Conservation (phyloP, 1,284 basidiomycete species). For the Bondarzewia mesenterica region DNA sequence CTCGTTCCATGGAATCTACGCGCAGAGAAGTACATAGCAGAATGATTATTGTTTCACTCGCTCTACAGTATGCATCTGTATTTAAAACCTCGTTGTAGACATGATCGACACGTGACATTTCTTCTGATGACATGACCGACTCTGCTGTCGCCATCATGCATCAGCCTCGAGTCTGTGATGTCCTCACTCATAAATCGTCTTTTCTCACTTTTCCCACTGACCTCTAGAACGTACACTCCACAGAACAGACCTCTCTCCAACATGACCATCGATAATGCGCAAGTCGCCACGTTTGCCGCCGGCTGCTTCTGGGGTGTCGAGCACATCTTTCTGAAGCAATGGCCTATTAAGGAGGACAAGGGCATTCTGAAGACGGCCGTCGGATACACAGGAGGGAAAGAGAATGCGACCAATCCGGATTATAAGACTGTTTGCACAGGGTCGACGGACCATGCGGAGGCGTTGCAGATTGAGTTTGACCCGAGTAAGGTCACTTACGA, state of each 20-base stretch:
- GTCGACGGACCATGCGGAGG: conserved; percentile 85
- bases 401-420: conserved; percentile 42
- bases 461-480: conserved; percentile 82
- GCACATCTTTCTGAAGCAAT: conserved; percentile 81
- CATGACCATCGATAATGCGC: conserved; percentile 22
- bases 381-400: conserved; percentile 77
- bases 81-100: no score
- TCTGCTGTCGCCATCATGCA: no score
- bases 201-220: conserved; percentile 3
- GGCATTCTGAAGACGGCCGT: conserved; percentile 66
- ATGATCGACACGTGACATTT: no score
- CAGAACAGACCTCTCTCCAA: conserved; percentile 11
- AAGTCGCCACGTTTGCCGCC: conserved; percentile 71
- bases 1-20: no score
- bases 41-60: no score
- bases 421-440: conserved; percentile 82
- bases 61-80: no score
- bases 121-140: no score
- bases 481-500: conserved; percentile 70
- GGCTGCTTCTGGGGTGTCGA: conserved; percentile 79
- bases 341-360: conserved; percentile 56
- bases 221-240: conserved; percentile 1
- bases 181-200: conserved; percentile 7
- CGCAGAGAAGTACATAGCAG: no score
- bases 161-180: no score